phyloP scores from a whole-genome alignment of 768 basidiomycete genomes.

The Boletus bicolor region DNA sequence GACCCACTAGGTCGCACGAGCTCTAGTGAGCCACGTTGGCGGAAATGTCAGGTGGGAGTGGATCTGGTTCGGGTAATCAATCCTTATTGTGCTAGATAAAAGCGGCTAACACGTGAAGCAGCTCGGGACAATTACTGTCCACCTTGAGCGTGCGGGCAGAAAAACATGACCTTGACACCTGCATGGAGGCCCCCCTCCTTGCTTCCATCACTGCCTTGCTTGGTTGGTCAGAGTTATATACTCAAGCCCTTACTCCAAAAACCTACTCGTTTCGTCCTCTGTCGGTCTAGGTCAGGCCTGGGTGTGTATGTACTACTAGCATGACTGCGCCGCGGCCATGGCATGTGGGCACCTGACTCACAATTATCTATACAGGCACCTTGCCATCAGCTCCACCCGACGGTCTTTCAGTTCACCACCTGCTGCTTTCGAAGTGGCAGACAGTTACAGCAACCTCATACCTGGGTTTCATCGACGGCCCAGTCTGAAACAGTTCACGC shows the following conservation, averaged over 20 bases:
- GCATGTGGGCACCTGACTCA: neutral
- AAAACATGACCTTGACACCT: constrained; percentile 14
- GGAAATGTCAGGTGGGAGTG: neutral
- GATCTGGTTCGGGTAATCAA: neutral
- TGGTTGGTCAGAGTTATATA: neutral
- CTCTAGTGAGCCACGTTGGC: neutral
- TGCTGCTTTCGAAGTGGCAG: neutral
- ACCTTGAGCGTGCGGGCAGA: constrained; percentile 1
- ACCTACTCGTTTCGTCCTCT: neutral
- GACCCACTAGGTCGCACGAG: neutral
- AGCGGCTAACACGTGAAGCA: constrained; percentile 15
- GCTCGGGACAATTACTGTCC: constrained; percentile 24
- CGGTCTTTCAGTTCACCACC: neutral
- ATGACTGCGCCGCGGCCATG: neutral
- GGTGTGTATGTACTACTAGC: neutral
- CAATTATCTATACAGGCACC: neutral
- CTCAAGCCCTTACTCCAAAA: neutral
- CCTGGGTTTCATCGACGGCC: neutral
- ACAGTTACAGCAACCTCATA: constrained; percentile 2
- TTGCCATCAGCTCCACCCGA: neutral
- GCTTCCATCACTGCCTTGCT: neutral
- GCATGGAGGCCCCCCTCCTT: neutral
- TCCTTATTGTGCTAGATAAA: constrained; percentile 29
- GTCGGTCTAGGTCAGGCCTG: neutral
- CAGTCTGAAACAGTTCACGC: constrained; percentile 2